These are phyloP conservation scores for Acorus calamus DNA, from an alignment of 106 monocot species.

Conservation along the genomic window DNA sequence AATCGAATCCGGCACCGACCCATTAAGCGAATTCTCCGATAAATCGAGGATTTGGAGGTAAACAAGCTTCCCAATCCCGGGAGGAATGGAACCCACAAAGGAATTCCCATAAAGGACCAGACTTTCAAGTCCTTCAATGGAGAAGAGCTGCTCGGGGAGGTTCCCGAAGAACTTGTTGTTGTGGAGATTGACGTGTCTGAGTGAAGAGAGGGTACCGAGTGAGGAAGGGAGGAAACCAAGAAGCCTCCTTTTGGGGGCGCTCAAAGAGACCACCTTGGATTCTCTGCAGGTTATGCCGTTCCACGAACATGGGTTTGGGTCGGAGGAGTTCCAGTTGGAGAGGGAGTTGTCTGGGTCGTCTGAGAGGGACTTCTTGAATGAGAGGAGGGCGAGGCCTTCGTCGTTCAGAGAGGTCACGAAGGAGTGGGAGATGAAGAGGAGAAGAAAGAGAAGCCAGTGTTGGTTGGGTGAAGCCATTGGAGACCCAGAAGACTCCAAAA, in stretches of 20 bases:
- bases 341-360: slow-evolving; percentile 35
- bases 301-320: slow-evolving; percentile 57
- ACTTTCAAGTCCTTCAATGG: slow-evolving; percentile 29
- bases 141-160: slow-evolving; percentile 26
- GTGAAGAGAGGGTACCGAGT: slow-evolving; percentile 33
- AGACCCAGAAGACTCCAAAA: no score
- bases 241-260: slow-evolving; percentile 39
- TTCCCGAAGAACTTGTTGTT: slow-evolving; percentile 43
- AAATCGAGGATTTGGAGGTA: slow-evolving; percentile 46
- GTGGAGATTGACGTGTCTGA: slow-evolving; percentile 54
- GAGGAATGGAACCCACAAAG: slow-evolving; percentile 35
- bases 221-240: slow-evolving; percentile 26
- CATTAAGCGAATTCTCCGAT: slow-evolving; percentile 41
- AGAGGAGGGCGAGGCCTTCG: slow-evolving; percentile 55
- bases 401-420: slow-evolving; percentile 11
- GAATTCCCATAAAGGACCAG: slow-evolving; percentile 41
- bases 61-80: slow-evolving; percentile 31
- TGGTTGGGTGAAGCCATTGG: no score
- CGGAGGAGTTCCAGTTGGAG: slow-evolving; percentile 64
- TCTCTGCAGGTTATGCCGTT: slow-evolving; percentile 52
- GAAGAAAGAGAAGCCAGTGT: no score
- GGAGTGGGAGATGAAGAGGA: no score
- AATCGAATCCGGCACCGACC: slow-evolving; percentile 28
- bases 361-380: slow-evolving; percentile 36
- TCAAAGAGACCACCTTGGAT: slow-evolving; percentile 33